Evolutionary conservation across 2,329 filamentous ascomycete species (phyloP).

Genomic region (Neonectria hederae): DNA sequence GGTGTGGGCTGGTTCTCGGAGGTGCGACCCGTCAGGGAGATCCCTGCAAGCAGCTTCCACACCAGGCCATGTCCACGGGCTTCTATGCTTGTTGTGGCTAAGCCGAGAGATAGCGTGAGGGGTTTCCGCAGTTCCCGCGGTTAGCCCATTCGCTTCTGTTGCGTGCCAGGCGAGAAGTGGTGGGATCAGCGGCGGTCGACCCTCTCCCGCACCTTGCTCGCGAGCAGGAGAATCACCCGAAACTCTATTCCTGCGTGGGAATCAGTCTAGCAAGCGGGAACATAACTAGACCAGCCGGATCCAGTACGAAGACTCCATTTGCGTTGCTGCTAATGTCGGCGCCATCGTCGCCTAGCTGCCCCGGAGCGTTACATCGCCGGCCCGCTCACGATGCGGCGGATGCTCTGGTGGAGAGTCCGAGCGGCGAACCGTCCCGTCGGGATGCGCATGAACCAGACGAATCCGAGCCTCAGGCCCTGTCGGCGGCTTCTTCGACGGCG

Average conservation of each 20-base stretch:
- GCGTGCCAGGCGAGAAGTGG: neutral
- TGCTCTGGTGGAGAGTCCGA: neutral
- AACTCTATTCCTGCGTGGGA: neutral
- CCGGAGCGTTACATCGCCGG: neutral
- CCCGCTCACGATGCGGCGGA: neutral
- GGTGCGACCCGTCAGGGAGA: neutral
- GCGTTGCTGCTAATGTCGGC: neutral
- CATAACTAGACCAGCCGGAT: too few relatives aligned
- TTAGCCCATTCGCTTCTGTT: neutral
- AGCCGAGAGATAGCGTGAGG: conserved; percentile 3
- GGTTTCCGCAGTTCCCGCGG: neutral
- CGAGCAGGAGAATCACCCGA: neutral
- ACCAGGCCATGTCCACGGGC: conserved; percentile 14
- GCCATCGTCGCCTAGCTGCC: neutral
- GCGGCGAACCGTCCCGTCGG: conserved; percentile 8
- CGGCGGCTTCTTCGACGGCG: neutral
- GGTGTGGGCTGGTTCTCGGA: conserved; percentile 10
- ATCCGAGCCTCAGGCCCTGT: neutral
- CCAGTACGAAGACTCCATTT: too few relatives aligned
- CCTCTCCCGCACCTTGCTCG: neutral
- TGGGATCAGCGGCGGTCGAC: neutral
- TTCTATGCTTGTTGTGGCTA: conserved; percentile 12
- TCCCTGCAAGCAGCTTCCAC: neutral
- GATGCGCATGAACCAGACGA: conserved; percentile 4
- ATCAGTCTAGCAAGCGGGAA: too few relatives aligned